Conservation (phyloP, 2,329 filamentous ascomycete genomes). For the Apiospora aurea region DNA sequence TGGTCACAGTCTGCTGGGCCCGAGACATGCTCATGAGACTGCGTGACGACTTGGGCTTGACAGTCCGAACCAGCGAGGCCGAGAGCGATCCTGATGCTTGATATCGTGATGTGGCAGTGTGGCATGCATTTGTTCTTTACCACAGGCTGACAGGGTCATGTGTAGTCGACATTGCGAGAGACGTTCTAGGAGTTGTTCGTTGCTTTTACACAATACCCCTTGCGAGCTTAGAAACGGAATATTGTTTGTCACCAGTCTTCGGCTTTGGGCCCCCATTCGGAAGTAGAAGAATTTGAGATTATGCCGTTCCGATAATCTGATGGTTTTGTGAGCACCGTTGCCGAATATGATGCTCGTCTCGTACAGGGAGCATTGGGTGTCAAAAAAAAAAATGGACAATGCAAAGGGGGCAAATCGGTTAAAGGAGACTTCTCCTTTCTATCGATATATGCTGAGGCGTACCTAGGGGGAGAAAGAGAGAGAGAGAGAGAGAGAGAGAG, state of each 20-base stretch:
- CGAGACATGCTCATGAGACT: slow-evolving; percentile 36
- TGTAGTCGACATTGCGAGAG: not conserved
- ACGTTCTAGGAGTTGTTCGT: not conserved
- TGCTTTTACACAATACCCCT: slow-evolving; percentile 13
- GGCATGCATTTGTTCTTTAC: not conserved
- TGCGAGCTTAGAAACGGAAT: not conserved
- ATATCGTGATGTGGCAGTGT: not conserved
- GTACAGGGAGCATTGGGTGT: not conserved
- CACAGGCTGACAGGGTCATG: not conserved
- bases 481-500: too few species aligned
- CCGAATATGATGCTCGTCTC: too few species aligned
- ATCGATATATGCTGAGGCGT: not conserved
- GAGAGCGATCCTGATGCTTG: slow-evolving; percentile 31
- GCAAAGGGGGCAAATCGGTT: not conserved
- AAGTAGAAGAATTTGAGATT: too few species aligned
- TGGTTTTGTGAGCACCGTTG: not conserved
- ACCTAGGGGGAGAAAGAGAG: too few species aligned
- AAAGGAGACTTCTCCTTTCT: not conserved
- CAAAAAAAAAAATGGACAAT: not conserved
- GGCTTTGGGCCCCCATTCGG: not conserved
- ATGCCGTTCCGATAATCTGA: too few species aligned
- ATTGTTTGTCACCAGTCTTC: not conserved
- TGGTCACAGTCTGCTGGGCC: slow-evolving; percentile 44
- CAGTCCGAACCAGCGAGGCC: slow-evolving; percentile 1
- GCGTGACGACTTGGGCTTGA: slow-evolving; percentile 18